phyloP scores from a whole-genome alignment of 495 filamentous ascomycete genomes.

The Annulohypoxylon moriforme region DNA sequence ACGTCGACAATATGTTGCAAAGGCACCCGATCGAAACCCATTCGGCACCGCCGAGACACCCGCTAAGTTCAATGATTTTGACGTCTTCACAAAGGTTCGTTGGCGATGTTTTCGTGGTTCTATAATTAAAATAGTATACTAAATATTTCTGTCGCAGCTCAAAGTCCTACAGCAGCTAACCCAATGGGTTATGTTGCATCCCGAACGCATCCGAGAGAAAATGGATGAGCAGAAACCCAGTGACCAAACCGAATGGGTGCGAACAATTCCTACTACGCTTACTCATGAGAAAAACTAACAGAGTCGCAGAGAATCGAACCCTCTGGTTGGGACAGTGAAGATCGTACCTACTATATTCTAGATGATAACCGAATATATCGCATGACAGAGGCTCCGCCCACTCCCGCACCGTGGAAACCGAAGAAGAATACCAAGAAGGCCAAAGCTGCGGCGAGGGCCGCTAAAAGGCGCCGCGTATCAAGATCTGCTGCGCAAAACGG shows the following conservation, averaged over 20 bases:
- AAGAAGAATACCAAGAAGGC: constrained; percentile 83
- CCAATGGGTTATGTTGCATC: constrained; percentile 87
- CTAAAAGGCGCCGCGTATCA: constrained; percentile 77
- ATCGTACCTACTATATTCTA: constrained; percentile 86
- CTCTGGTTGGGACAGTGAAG: constrained; percentile 86
- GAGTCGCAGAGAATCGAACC: constrained; percentile 83
- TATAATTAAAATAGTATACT: constrained; percentile 18
- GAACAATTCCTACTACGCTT: constrained; percentile 39
- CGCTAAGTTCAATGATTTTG: constrained; percentile 79
- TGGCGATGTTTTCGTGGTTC: neutral
- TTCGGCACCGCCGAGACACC: constrained; percentile 84
- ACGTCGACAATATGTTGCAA: constrained; percentile 86
- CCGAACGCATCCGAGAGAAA: constrained; percentile 85
- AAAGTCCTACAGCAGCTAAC: constrained; percentile 88
- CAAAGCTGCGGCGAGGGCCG: constrained; percentile 71
- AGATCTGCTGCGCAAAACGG: constrained; percentile 46
- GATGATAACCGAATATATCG: constrained; percentile 96
- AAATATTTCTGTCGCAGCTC: constrained; percentile 59
- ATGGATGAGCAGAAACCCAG: constrained; percentile 84
- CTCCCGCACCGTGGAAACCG: constrained; percentile 66
- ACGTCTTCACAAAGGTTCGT: constrained; percentile 80
- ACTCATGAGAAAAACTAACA: constrained; percentile 40
- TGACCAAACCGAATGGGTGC: constrained; percentile 87
- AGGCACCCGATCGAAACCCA: constrained; percentile 83
- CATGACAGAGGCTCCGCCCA: constrained; percentile 73